Evolutionary conservation across 1,284 basidiomycete species (phyloP), one percentile per base, ranked within the genome.

Genomic region (Ceratobasidium sp.): DNA sequence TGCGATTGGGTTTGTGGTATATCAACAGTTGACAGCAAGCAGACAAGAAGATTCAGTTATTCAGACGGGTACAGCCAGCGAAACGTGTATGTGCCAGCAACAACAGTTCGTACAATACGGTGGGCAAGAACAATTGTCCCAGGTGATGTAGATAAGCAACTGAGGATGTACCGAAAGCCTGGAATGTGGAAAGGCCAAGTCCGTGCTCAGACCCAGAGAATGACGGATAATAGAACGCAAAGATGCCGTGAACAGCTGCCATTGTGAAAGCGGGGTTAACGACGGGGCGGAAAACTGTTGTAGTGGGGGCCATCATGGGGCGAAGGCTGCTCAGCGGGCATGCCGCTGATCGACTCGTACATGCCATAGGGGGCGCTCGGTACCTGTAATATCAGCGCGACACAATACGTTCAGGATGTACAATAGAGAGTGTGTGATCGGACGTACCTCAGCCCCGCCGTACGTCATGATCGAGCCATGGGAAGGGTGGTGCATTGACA

Each of bases 391-490:
- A 43, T 22, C 46, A 49, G 22, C 44, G 19, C 61, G 17, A 34
- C 32, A n/a, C 1, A 37, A 37, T n/a, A 19, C 32, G n/a, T 40
- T 57, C 25, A 73, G 54, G 8, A 6, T 29, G 57, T 11, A 13
- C 19, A 19, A 49, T 22, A 11, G 46, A 1, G 34, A 37, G 4
- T 1, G 7, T 29, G 15, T 25, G 29, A 32, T 29, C 17, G 1
- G n/a, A 29, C 71, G 3, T 51, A 74, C 71, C 61, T 74, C 71
- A 49, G 61, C 40, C 25, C 71, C 71, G 11, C 71, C 71, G 34
- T 74, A 73, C 2, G 70, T 64, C 71, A 74, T 65, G 49, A 74
- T 49, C 25, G 71, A 74, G 8, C 71, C 71, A 51, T 74, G 71
- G 17, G 54, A 46, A 37, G 59, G 71, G 49, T 74, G 71, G 32